Percentiles rank a stretch among this genome's conserved stretches.
Conservation (phyloP, 2,329 filamentous ascomycete species). For the Thermothelomyces thermophilus region DNA sequence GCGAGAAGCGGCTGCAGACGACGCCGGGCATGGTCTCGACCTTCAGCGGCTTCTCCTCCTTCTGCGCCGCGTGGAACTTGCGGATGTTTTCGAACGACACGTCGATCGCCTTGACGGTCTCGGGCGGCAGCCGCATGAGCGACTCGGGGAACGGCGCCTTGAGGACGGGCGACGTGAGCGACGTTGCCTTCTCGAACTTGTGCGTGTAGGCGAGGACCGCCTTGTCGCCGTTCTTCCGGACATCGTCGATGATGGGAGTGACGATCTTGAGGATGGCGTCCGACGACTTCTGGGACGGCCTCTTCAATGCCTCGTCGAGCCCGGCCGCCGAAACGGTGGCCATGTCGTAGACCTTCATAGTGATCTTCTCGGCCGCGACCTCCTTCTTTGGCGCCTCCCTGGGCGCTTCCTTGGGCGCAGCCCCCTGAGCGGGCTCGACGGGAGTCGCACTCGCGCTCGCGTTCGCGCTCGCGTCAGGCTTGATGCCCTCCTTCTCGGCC, state of each 20-base stretch:
- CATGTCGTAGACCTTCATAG: conserved; percentile 75
- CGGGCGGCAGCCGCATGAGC: conserved; percentile 76
- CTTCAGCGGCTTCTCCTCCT: conserved; percentile 70
- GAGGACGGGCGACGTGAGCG: conserved; percentile 80
- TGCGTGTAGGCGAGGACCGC: conserved; percentile 90
- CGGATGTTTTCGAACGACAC: conserved; percentile 89
- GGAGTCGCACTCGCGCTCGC: conserved; percentile 32
- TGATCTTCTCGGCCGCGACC: conserved; percentile 49
- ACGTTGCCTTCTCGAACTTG: conserved; percentile 95
- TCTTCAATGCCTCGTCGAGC: conserved; percentile 69
- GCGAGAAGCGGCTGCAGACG: conserved; percentile 83
- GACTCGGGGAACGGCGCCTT: conserved; percentile 79
- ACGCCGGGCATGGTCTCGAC: conserved; percentile 99
- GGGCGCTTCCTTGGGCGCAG: too few species aligned
- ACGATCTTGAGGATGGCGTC: conserved; percentile 90
- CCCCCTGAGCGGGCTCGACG: conserved; percentile 34
- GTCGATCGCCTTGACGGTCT: conserved; percentile 90
- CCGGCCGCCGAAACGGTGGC: conserved; percentile 55
- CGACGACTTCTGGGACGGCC: conserved; percentile 91
- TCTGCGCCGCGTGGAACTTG: conserved; percentile 88
- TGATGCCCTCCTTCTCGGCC: conserved; percentile 73
- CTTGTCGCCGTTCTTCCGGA: conserved; percentile 76
- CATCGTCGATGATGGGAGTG: conserved; percentile 82
- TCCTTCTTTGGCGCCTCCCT: too few species aligned
- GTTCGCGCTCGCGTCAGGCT: too few species aligned